Evolutionary conservation across 129 eudicot species (phyloP), one percentile per base, ranked within the genome.

Genomic region (Apium graveolens): DNA sequence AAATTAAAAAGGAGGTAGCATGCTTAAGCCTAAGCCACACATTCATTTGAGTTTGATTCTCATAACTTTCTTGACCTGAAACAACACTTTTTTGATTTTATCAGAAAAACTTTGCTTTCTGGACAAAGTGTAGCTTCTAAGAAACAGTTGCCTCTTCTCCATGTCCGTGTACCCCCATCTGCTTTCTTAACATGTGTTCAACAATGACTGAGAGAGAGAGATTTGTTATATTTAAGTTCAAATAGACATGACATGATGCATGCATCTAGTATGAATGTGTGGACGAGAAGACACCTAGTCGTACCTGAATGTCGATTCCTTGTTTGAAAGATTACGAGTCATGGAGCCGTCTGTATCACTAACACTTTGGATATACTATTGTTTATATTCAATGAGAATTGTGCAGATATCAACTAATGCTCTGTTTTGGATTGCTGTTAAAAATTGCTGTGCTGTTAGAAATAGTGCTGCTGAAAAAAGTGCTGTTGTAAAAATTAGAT

Each of bases 71-170:
- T 91, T 93, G 29, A 91, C 90, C 62, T 91, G 90, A 82, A 86
- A 83, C 44, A 93, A 66, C 63, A 91, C 82, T 65, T 85, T 80
- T 76, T 85, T 91, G 63, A 93, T 74, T 80, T 69, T 89, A 75
- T 93, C 91, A 4, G 80, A 65, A 13, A 82, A 43, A 80, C 86
- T 91, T 76, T 84, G 90, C 62, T 93, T 93, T 75, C 98, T 86
- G 70, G 88, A 84, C 74, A 93, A 93, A 74, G 85, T 95, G 76
- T 93, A 93, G 83, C 98, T 93, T 79, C 85, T 85, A 16, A 93
- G 78, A 81, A 93, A 93, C n/a, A 93, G 80, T 81, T 86, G 97
- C 82, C 98, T 85, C 84, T 93, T 93, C 75, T 93, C 97, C 77
- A 93, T 78, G 60, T 83, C 87, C 60, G 87, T 84, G 89, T 83